Base-by-base conservation (phyloP, 495 filamentous ascomycete genomes). In the Aspergillus ostianus region DNA sequence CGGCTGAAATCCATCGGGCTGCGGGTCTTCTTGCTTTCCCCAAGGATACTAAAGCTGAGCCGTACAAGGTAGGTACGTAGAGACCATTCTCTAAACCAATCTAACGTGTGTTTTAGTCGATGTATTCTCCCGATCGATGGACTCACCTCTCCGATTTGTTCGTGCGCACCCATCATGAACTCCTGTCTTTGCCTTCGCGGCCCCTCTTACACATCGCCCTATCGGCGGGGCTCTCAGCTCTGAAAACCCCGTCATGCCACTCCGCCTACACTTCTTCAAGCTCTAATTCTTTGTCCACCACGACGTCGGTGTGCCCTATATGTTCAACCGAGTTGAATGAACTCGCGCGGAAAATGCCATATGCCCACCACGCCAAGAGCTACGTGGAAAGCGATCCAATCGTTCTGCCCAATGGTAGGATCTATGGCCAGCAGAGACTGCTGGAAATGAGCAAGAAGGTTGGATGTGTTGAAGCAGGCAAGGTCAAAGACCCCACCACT, bases 201-300 rank as follows among this genome's bases (percentile, higher is more conserved):
- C 95, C 95, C 3, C 81, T 96, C n/a, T 82, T 98, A 19, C 91
- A 97, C 71, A 91, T 92, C 61, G 95, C 94, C 17, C 82, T 98
- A 29, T 91, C 88, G 0, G 92, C 94, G 1, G 94, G 94, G 20
- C 82, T 98, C 20, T 97, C 93, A 0, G 92, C 94, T 1, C 87
- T 98, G 51, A 98, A 98, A 68, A 97, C 95, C 3, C 95, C 94
- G 1, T 85, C 92, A 12, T 98, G 94, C 73, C 93, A 98, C 78
- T 90, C 88, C 10, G 76, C 77, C 59, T 82, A 80, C 58, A 80
- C 82, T 5, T 77, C 82, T 56, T 80, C 81, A 47, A 84, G 80
- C 51, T 82, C 81, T 6, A 87, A 85, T 64, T 79, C 82, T 32
- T 76, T 80, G 48, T 86, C 84, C 6, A 78, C 77, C 0, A 81